Conservation (phyloP, 176 grass and related monocot genomes). For the Elaeis guineensis region DNA sequence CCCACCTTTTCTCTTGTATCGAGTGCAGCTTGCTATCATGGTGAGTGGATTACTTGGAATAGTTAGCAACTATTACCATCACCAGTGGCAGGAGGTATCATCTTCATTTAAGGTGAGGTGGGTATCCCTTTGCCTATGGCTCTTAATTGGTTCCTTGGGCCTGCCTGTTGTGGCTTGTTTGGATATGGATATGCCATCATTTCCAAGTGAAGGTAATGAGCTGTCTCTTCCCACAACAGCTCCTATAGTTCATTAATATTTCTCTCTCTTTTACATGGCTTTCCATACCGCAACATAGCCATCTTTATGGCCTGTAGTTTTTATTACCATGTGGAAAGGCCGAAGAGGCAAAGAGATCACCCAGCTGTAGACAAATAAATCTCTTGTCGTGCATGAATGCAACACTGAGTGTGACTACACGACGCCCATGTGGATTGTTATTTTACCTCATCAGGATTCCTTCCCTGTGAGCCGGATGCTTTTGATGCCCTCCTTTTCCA, state of each 20-base stretch:
- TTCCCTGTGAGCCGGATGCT: no score
- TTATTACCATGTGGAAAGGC: neutral
- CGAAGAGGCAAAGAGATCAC: neutral
- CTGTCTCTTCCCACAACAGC: conserved; percentile 22
- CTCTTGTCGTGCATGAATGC: neutral
- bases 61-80: neutral
- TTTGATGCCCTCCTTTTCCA: no score
- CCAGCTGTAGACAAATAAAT: neutral
- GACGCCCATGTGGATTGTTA: neutral
- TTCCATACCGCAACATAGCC: neutral
- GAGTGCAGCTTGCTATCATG: conserved; percentile 15
- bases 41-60: neutral
- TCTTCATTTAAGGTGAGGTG: conserved; percentile 4
- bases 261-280: conserved; percentile 16
- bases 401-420: neutral
- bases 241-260: conserved; percentile 34
- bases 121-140: neutral
- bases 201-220: neutral
- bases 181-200: conserved; percentile 1
- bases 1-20: conserved; percentile 8
- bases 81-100: neutral
- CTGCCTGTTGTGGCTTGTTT: neutral
- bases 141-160: neutral
- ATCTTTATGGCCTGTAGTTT: neutral
- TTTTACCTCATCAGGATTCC: no score